Conservation (phyloP, 2,329 filamentous ascomycete species). For the Stagonosporopsis rhizophila region DNA sequence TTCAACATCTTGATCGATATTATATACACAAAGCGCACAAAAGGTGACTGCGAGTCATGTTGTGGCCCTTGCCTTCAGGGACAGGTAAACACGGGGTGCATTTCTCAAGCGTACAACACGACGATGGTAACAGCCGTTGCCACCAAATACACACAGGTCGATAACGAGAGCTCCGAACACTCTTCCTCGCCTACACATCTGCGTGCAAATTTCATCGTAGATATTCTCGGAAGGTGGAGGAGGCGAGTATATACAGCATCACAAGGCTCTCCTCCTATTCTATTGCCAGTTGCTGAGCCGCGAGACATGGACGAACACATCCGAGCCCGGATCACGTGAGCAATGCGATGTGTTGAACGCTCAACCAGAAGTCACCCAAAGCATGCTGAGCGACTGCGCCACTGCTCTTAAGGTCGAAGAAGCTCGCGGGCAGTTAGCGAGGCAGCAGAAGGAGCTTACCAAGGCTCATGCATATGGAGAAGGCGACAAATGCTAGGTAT, state of each 20-base stretch:
- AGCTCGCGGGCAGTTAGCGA: background rate
- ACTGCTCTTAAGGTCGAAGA: background rate
- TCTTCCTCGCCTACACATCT: background rate
- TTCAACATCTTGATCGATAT: no score
- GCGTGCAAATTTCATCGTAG: background rate
- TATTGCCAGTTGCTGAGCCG: background rate
- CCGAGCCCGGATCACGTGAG: background rate
- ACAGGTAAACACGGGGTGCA: background rate
- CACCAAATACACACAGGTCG: background rate
- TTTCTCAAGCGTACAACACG: background rate
- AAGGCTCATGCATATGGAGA: no score
- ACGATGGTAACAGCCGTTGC: background rate
- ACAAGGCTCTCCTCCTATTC: background rate
- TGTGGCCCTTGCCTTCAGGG: background rate
- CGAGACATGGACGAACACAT: background rate
- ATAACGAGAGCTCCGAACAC: background rate
- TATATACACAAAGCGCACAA: background rate
- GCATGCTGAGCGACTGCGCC: background rate
- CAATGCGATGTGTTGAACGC: conserved; percentile 7
- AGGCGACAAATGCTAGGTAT: no score
- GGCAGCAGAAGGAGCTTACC: no score
- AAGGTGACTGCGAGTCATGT: background rate
- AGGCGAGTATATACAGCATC: background rate
- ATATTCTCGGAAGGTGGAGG: background rate
- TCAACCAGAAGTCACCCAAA: conserved; percentile 9